Conservation (phyloP, 768 basidiomycete species). For the Amanita exitialis region DNA sequence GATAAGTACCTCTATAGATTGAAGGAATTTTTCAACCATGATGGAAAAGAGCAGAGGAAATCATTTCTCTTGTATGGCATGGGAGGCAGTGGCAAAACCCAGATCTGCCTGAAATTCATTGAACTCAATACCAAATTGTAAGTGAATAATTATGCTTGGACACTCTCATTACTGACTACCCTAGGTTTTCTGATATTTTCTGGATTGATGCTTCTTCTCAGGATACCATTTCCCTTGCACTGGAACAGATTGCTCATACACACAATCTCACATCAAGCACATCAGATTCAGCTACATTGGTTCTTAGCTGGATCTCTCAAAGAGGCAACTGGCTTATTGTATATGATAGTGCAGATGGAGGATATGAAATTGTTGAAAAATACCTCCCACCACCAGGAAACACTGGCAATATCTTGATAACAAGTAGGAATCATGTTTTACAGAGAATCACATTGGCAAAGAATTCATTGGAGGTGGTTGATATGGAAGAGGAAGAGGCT, state of each 20-base stretch:
- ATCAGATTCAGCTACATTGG: not conserved
- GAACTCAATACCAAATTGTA: not conserved
- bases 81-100: conserved; percentile 10
- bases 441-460: too few relatives aligned
- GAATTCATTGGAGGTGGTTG: too few relatives aligned
- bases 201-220: conserved; percentile 15
- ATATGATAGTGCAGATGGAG: not conserved
- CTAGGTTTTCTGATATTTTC: conserved; percentile 12
- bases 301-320: conserved; percentile 9
- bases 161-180: not conserved
- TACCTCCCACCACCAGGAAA: not conserved
- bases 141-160: not conserved
- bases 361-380: too few relatives aligned
- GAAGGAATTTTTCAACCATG: conserved; percentile 5
- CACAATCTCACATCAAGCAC: not conserved
- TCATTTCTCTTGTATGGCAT: conserved; percentile 13
- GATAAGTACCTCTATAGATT: conserved; percentile 6
- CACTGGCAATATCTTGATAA: too few relatives aligned
- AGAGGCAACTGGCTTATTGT: conserved; percentile 8
- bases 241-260: conserved; percentile 6
- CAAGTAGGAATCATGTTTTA: too few relatives aligned
- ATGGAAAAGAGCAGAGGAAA: not conserved
- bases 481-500: too few relatives aligned
- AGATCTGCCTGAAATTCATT: conserved; percentile 1
- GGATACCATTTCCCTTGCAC: conserved; percentile 6